Percentiles rank a stretch among this genome's conserved stretches.
Conservation (phyloP, 805 yeast species). For the Candida orba region DNA sequence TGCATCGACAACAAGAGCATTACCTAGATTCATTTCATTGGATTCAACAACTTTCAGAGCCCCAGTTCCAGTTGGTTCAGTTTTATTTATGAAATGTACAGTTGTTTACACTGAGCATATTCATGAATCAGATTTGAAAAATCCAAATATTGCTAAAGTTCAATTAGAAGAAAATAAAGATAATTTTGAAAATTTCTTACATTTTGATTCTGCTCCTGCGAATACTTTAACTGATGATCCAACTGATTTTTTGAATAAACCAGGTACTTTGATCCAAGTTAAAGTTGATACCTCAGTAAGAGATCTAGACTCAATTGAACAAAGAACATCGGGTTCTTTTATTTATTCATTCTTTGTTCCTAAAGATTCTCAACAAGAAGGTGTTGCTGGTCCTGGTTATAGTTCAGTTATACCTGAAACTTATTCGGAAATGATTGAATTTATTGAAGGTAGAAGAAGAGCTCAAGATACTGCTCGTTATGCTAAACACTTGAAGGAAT, state of each 20-base stretch:
- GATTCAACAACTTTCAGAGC: constrained; percentile 89
- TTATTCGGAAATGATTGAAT: constrained; percentile 88
- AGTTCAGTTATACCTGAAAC: constrained; percentile 80
- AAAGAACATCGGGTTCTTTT: constrained; percentile 77
- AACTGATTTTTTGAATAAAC: constrained; percentile 55
- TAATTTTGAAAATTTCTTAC: constrained; percentile 25
- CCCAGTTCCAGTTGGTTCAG: constrained; percentile 95
- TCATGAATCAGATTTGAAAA: constrained; percentile 30
- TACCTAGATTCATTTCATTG: constrained; percentile 82
- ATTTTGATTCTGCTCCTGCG: constrained; percentile 53
- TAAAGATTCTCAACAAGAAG: constrained; percentile 34
- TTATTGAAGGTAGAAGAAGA: constrained; percentile 84
- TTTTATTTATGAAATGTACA: constrained; percentile 71
- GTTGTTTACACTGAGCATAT: constrained; percentile 84
- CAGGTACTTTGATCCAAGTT: constrained; percentile 88
- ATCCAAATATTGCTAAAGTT: background rate
- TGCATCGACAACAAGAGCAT: constrained; percentile 77
- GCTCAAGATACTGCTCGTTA: constrained; percentile 75
- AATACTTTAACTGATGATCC: constrained; percentile 42
- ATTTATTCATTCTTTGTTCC: constrained; percentile 87
- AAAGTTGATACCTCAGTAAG: constrained; percentile 79
- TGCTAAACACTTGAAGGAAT: constrained; percentile 35
- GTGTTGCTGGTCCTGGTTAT: constrained; percentile 42
- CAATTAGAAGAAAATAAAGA: constrained; percentile 5
- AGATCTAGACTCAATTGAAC: constrained; percentile 50